These are phyloP conservation scores for Alternaria triticina DNA, from an alignment of 2,329 filamentous ascomycete species.

Conservation along the genomic window DNA sequence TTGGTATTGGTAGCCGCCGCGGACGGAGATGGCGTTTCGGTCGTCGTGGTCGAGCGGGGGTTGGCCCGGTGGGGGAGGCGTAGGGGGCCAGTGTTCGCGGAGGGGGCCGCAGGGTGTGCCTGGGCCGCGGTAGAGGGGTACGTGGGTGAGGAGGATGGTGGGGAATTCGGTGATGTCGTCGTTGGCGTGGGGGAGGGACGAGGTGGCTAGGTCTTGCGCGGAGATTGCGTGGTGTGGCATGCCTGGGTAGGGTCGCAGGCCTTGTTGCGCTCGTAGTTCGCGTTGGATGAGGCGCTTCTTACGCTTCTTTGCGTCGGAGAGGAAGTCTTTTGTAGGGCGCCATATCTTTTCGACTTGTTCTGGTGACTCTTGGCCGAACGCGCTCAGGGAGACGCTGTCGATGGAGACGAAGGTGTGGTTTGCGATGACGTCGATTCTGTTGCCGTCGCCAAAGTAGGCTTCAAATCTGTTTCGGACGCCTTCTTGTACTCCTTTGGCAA, in stretches of 20 bases:
- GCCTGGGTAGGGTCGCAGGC: slow-evolving; percentile 61
- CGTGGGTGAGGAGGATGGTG: slow-evolving; percentile 87
- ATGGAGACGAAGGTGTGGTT: slow-evolving; percentile 96
- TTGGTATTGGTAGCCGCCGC: slow-evolving; percentile 91
- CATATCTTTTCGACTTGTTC: slow-evolving; percentile 69
- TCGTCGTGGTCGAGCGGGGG: slow-evolving; percentile 65
- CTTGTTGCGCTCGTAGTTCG: slow-evolving; percentile 70
- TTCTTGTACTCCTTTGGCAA: slow-evolving; percentile 82
- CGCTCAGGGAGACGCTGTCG: slow-evolving; percentile 86
- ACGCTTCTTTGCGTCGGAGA: slow-evolving; percentile 68
- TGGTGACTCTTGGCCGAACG: slow-evolving; percentile 62
- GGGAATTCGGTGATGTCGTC: slow-evolving; percentile 71
- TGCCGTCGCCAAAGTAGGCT: slow-evolving; percentile 88
- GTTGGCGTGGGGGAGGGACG: slow-evolving; percentile 42
- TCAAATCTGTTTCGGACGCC: slow-evolving; percentile 83
- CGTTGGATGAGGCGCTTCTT: slow-evolving; percentile 73
- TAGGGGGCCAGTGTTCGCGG: slow-evolving; percentile 82
- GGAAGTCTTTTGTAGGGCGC: slow-evolving; percentile 76
- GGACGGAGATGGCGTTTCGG: slow-evolving; percentile 78
- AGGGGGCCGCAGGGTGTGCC: slow-evolving; percentile 87
- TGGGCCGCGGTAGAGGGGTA: slow-evolving; percentile 82
- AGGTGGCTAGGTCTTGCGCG: slow-evolving; percentile 50
- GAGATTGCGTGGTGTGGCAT: slow-evolving; percentile 68
- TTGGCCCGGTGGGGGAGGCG: slow-evolving; percentile 66
- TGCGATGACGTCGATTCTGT: slow-evolving; percentile 86